These are phyloP conservation scores for Nemania sp. DNA, from an alignment of 2,329 filamentous ascomycete genomes.

Conservation along the genomic window DNA sequence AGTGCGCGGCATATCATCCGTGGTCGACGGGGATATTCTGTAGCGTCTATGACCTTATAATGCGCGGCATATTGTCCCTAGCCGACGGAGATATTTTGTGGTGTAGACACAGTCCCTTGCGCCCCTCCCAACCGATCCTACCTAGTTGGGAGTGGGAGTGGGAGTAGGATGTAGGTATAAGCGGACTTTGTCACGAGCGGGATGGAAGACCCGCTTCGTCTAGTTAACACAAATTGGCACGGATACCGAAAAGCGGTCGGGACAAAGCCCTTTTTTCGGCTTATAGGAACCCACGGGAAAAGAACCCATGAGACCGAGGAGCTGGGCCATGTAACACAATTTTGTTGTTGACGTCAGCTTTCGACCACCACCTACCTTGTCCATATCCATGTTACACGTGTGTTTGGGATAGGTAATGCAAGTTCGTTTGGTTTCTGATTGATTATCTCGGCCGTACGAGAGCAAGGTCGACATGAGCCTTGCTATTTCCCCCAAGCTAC, in stretches of 20 bases:
- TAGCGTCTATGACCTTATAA: too few species aligned
- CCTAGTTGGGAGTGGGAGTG: slow-evolving; percentile 2
- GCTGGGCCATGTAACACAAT: not conserved
- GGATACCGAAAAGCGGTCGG: not conserved
- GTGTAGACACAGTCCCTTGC: not conserved
- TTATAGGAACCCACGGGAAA: not conserved
- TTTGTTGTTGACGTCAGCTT: not conserved
- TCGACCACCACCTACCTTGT: too few species aligned
- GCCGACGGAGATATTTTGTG: too few species aligned
- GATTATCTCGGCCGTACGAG: not conserved
- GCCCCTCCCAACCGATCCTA: not conserved
- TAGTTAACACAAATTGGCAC: slow-evolving; percentile 8
- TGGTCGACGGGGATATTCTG: too few species aligned
- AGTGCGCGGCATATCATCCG: too few species aligned
- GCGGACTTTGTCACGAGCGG: not conserved
- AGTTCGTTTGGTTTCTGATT: not conserved
- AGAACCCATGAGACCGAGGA: not conserved
- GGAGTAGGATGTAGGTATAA: not conserved
- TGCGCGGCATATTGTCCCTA: too few species aligned
- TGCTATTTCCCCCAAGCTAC: too few species aligned
- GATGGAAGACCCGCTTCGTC: slow-evolving; percentile 17
- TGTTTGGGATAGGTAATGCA: not conserved
- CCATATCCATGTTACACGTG: not conserved
- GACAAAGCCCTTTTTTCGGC: not conserved
- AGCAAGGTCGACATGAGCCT: too few species aligned